phyloP scores from a whole-genome alignment of 179 eudicot genomes.

The Monotropa hypopitys region DNA sequence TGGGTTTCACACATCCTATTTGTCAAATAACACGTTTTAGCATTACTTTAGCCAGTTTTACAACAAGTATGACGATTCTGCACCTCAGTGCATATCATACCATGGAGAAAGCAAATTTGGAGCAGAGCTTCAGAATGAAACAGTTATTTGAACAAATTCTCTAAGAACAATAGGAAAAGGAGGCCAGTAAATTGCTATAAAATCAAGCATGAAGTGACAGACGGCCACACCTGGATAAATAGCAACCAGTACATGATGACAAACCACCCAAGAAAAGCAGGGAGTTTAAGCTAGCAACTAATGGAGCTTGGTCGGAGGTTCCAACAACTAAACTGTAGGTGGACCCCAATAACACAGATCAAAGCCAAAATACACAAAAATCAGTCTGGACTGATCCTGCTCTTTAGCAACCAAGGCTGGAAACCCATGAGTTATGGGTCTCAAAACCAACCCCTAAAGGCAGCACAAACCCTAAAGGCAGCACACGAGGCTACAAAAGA shows the following conservation, averaged over 20 bases:
- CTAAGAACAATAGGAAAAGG: background rate
- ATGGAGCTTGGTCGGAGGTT: background rate
- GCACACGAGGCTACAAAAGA: background rate
- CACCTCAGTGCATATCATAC: background rate
- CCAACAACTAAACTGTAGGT: background rate
- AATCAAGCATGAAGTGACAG: background rate
- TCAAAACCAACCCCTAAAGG: background rate
- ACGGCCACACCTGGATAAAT: background rate
- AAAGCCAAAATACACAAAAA: background rate
- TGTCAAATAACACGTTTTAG: background rate
- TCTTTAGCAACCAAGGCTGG: background rate
- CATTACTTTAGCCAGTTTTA: background rate
- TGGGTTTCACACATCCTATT: background rate
- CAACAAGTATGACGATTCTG: background rate
- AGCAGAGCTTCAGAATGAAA: background rate
- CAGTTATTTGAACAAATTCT: background rate
- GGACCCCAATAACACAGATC: background rate
- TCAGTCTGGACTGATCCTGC: background rate
- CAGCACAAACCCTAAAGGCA: background rate
- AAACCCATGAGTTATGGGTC: background rate
- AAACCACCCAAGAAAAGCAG: background rate
- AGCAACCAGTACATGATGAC: background rate
- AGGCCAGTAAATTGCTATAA: background rate
- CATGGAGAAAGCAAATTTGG: background rate
- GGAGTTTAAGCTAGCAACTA: background rate